Conservation (phyloP, 2,329 filamentous ascomycete genomes). For the Delphinella strobiligena region DNA sequence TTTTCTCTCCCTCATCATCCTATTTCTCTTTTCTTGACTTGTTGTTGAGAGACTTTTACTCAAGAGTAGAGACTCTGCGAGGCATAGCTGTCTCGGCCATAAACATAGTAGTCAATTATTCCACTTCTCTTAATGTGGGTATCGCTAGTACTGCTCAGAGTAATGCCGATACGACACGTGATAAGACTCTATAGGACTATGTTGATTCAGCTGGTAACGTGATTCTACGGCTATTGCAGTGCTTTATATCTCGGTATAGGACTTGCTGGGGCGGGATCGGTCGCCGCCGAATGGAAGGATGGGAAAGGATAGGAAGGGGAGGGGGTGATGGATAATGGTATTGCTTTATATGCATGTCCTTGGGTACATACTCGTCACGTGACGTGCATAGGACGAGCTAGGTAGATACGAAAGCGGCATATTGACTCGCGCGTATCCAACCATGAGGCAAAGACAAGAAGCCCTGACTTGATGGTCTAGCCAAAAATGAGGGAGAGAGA, state of each 20-base stretch:
- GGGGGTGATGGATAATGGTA: neutral
- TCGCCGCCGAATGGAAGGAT: neutral
- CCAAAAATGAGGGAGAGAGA: no score
- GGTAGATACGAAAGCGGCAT: no score
- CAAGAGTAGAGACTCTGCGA: constrained; percentile 35
- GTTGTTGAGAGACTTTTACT: constrained; percentile 47
- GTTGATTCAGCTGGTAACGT: neutral
- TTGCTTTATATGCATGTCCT: no score
- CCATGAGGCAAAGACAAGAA: no score
- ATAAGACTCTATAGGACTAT: neutral
- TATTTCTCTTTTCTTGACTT: constrained; percentile 35
- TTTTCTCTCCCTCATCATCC: constrained; percentile 20
- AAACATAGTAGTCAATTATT: constrained; percentile 56
- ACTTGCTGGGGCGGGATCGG: neutral
- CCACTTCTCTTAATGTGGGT: constrained; percentile 52
- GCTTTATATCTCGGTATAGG: constrained; percentile 2
- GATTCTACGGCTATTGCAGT: neutral
- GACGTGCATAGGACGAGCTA: no score
- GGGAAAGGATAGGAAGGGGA: neutral
- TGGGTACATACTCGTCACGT: no score
- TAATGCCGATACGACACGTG: constrained; percentile 15
- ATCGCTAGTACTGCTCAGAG: constrained; percentile 53
- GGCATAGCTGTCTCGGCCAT: constrained; percentile 45
- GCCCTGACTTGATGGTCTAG: no score
- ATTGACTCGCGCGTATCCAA: no score